Conservation (phyloP, 2,329 filamentous ascomycete species). For the Ceratocystis ficicola region DNA sequence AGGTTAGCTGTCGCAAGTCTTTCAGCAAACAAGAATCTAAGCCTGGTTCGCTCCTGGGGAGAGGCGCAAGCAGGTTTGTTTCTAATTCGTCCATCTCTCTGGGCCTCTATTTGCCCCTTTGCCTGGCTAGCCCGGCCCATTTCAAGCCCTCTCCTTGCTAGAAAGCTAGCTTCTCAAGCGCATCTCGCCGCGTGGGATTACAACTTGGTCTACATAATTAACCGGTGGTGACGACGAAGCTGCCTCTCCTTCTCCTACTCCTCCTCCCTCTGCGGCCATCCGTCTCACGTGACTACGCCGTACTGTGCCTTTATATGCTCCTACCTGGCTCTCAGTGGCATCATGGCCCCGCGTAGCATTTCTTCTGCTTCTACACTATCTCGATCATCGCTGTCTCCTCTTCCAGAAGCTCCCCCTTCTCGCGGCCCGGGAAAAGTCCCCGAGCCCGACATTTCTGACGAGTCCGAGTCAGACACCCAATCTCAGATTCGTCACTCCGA, state of each 20-base stretch:
- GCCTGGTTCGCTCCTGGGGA: neutral
- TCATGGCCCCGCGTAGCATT: conserved; percentile 13
- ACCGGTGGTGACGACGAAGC: neutral
- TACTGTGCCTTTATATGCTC: neutral
- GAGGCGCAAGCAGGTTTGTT: neutral
- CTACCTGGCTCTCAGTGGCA: neutral
- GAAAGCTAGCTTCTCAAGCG: neutral
- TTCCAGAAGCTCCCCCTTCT: neutral
- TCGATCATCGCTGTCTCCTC: conserved; percentile 13
- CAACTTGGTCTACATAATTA: neutral
- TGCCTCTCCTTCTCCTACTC: neutral
- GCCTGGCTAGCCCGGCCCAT: neutral
- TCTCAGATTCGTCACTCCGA: conserved; percentile 17
- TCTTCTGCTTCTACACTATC: conserved; percentile 18
- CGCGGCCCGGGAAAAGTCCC: neutral
- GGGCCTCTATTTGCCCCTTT: neutral
- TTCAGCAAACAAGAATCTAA: neutral
- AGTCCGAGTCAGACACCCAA: conserved; percentile 12
- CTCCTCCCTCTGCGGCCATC: conserved; percentile 4
- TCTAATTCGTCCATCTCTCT: neutral
- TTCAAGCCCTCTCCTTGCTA: neutral
- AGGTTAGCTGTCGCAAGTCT: neutral
- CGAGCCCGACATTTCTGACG: conserved; percentile 14
- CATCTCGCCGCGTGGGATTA: neutral
- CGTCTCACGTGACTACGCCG: neutral